Evolutionary conservation across 176 grass and related monocot species (phyloP).

Genomic region (maize (Zea mays)): DNA sequence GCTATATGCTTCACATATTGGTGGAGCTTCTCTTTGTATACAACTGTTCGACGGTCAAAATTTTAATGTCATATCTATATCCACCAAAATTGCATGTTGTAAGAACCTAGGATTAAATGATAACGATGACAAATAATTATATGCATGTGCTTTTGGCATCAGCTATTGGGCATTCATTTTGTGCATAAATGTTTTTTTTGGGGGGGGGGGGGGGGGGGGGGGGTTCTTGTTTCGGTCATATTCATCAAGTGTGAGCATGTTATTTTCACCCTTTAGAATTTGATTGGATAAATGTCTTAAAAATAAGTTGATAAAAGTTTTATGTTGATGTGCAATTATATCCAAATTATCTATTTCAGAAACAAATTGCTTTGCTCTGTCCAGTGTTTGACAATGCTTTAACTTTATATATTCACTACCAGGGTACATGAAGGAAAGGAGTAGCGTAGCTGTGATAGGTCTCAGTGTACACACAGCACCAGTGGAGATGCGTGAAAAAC

Average conservation of each 20-base stretch:
- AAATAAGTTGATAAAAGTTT: constrained; percentile 9
- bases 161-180: neutral
- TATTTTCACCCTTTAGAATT: neutral
- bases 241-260: neutral
- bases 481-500: constrained; percentile 95
- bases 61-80: neutral
- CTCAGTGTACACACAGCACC: constrained; percentile 92
- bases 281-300: neutral
- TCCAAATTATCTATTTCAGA: constrained; percentile 4
- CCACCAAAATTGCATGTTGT: neutral
- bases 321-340: neutral
- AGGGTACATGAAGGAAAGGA: constrained; percentile 98
- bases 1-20: neutral
- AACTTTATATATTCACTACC: constrained; percentile 26
- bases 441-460: constrained; percentile 89
- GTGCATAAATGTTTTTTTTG: neutral
- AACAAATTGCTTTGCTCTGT: constrained; percentile 11
- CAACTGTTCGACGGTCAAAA: neutral
- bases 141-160: neutral
- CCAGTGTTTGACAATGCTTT: constrained; percentile 33
- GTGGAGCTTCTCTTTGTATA: neutral
- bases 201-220: no score
- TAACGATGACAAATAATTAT: neutral
- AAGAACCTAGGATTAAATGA: neutral
- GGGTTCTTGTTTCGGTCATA: neutral